phyloP scores from a whole-genome alignment of 23 red algal genomes.

The Gracilaria caudata region DNA sequence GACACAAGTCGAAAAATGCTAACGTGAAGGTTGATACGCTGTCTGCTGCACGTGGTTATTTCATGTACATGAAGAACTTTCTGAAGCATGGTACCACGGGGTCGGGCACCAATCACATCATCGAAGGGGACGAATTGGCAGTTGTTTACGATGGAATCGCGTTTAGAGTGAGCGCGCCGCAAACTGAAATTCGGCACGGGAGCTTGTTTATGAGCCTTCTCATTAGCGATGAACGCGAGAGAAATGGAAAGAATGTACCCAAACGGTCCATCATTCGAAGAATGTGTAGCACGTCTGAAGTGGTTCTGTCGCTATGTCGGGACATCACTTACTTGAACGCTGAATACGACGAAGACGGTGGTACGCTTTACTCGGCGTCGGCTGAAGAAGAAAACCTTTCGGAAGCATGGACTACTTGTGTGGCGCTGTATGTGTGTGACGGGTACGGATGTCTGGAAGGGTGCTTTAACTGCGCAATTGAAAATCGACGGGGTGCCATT shows the following conservation, averaged over 20 bases:
- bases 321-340: constrained; percentile 58
- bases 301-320: constrained; percentile 47
- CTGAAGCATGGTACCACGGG: constrained; percentile 54
- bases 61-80: constrained; percentile 70
- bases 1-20: constrained; percentile 38
- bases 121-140: constrained; percentile 52
- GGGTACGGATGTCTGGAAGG: constrained; percentile 59
- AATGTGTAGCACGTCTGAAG: constrained; percentile 59
- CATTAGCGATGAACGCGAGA: constrained; percentile 51
- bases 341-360: constrained; percentile 57
- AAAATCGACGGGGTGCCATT: constrained; percentile 37
- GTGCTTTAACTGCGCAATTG: constrained; percentile 63
- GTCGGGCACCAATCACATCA: constrained; percentile 21
- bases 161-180: constrained; percentile 44
- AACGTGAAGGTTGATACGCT: constrained; percentile 57
- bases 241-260: constrained; percentile 58
- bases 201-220: constrained; percentile 60
- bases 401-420: constrained; percentile 52
- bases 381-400: constrained; percentile 58
- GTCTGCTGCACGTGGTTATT: constrained; percentile 50
- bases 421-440: constrained; percentile 57
- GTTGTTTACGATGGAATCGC: constrained; percentile 57
- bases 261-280: constrained; percentile 44
- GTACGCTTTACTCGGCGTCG: constrained; percentile 57
- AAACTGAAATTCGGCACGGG: constrained; percentile 44